phyloP scores from a whole-genome alignment of 1,284 basidiomycete genomes.

The Cryptococcus jaspeensis region DNA sequence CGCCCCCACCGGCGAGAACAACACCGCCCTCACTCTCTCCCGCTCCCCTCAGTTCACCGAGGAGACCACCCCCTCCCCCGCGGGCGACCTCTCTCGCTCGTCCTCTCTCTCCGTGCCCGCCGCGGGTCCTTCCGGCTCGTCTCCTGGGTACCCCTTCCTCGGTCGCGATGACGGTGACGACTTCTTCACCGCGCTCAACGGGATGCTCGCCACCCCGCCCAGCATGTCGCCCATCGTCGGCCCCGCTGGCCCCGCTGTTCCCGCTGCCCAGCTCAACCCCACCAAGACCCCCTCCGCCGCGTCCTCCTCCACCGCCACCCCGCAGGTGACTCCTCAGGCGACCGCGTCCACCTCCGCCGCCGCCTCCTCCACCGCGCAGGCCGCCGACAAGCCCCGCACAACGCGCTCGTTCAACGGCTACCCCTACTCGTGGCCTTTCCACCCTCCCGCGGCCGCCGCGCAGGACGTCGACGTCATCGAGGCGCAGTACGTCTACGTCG shows the following conservation, averaged over 20 bases:
- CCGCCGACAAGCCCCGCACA: background rate
- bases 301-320: background rate
- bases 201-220: slow-evolving; percentile 3
- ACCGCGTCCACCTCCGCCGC: background rate
- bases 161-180: slow-evolving; percentile 2
- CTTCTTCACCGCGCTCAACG: slow-evolving; percentile 9
- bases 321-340: background rate
- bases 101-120: background rate
- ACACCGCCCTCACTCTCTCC: slow-evolving; percentile 2
- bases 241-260: background rate
- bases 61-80: no score
- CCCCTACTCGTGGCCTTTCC: background rate
- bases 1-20: slow-evolving; percentile 5
- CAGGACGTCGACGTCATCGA: no score
- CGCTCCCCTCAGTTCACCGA: slow-evolving; percentile 2
- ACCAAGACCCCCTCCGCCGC: background rate
- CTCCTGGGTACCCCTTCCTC: slow-evolving; percentile 2
- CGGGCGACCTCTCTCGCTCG: background rate
- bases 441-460: background rate
- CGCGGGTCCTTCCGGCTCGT: background rate
- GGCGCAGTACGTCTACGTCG: background rate
- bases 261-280: background rate
- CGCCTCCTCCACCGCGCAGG: background rate
- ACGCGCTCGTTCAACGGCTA: background rate
- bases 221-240: background rate